A percentile compares a stretch with the other conserved stretches of the same genome.
Evolutionary conservation across 2,329 filamentous ascomycete genomes (phyloP).

Genomic region (Scedosporium minutisporum): DNA sequence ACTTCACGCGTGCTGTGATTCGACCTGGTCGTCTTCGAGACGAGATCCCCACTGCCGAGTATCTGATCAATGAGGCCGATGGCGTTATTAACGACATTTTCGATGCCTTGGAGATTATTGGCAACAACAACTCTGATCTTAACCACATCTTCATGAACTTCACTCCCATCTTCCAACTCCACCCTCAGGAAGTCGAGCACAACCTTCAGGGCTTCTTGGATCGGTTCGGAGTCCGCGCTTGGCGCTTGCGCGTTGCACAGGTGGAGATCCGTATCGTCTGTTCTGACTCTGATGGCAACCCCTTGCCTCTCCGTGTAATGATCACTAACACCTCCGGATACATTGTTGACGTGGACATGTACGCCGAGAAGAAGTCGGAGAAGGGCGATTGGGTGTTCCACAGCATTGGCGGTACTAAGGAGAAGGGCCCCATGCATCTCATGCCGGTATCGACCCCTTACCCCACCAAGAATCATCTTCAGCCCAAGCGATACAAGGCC

Average conservation of each 20-base stretch:
- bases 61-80: slow-evolving; percentile 94
- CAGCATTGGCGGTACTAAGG: slow-evolving; percentile 88
- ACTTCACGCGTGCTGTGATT: slow-evolving; percentile 95
- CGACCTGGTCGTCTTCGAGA: slow-evolving; percentile 88
- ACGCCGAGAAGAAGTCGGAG: slow-evolving; percentile 94
- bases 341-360: slow-evolving; percentile 94
- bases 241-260: slow-evolving; percentile 92
- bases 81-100: slow-evolving; percentile 96
- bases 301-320: slow-evolving; percentile 87
- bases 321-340: slow-evolving; percentile 98
- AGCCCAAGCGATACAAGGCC: slow-evolving; percentile 98
- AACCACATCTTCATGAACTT: slow-evolving; percentile 99
- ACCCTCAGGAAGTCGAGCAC: slow-evolving; percentile 82
- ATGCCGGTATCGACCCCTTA: slow-evolving; percentile 86
- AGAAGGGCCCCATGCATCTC: slow-evolving; percentile 92
- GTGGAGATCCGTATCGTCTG: slow-evolving; percentile 98
- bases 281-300: slow-evolving; percentile 73
- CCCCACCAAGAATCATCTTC: slow-evolving; percentile 95
- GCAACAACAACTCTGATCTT: slow-evolving; percentile 97
- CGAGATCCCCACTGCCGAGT: slow-evolving; percentile 97
- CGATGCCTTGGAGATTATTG: slow-evolving; percentile 94
- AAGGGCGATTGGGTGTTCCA: slow-evolving; percentile 99
- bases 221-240: slow-evolving; percentile 87
- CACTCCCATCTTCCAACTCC: slow-evolving; percentile 87
- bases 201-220: slow-evolving; percentile 92